Evolutionary conservation across 1,139 yeast genomes (phyloP), one percentile per base, ranked within the genome.

Genomic region (Geotrichum macrosporum): DNA sequence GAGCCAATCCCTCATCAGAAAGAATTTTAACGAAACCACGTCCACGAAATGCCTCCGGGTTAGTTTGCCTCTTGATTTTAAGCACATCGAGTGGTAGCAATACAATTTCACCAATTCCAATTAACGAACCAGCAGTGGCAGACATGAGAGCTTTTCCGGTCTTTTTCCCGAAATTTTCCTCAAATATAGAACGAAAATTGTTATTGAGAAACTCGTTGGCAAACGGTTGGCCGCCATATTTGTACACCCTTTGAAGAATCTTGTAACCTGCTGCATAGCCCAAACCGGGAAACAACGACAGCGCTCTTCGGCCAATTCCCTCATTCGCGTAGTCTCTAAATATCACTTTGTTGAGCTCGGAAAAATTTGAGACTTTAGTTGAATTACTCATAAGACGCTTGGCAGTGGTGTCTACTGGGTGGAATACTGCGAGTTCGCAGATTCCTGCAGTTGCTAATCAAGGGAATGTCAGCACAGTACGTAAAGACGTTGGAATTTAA

Each of bases 191-290:
- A 62, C 77, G 79, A 72, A 80, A 85, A 72, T 87, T 84, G 58
- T 75, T 73, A 58, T 85, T 78, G 64, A 92, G 76, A 64, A 82
- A 86, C 70, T 92, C 99, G 65, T 89, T 92, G 54, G 94, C 99
- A 64, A 88, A 89, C 46, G 99, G 98, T 71, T 92, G 99, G 46
- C 99, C 99, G 64, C 98, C 97, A 67, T 94, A 92, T 70, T 92
- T 92, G 77, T 94, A 92, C 45, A 92, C 96, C 73, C 99, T 81
- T 72, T 92, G 99, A 62, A 92, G 75, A 59, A 92, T 83, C 74
- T 92, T 92, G 76, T 92, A 92, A 57, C 89, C 86, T 38, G 98
- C 97, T 57, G 98, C 98, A 63, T 94, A 92, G 20, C 98, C 98
- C 57, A 92, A 77, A 63, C 99, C 99, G 13, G 99, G 98, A 73